Percentiles rank a stretch among this genome's conserved stretches.
phyloP scores from a whole-genome alignment of 192 early-diverging fungal genomes.

The Gryganskiella cystojenkinii region DNA sequence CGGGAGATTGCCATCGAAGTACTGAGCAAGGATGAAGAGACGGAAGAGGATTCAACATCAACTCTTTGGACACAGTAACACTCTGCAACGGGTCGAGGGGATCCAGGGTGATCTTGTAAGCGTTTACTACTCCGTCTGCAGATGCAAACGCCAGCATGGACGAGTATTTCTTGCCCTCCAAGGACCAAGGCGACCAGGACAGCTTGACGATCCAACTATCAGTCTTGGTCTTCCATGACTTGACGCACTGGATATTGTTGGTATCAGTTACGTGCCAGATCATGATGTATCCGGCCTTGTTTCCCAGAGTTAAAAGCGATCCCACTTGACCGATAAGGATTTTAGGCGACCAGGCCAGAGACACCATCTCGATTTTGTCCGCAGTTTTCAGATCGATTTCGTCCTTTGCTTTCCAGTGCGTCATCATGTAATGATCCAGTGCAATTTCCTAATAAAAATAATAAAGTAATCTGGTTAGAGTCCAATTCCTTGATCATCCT shows the following conservation, averaged over 20 bases:
- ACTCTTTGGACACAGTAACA: conserved; percentile 14
- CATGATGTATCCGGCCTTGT: conserved; percentile 32
- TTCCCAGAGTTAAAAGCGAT: conserved; percentile 35
- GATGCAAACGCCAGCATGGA: conserved; percentile 32
- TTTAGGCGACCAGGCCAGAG: conserved; percentile 50
- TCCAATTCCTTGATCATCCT: neutral
- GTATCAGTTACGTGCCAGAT: conserved; percentile 33
- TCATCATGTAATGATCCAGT: conserved; percentile 17
- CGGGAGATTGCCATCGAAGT: conserved; percentile 22
- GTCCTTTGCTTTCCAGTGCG: conserved; percentile 16
- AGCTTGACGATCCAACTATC: conserved; percentile 21
- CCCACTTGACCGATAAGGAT: conserved; percentile 21
- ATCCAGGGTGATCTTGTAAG: conserved; percentile 21
- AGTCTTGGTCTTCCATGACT: conserved; percentile 10
- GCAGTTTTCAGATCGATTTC: conserved; percentile 12
- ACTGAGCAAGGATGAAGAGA: conserved; percentile 25
- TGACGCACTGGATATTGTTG: conserved; percentile 20
- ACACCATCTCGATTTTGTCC: conserved; percentile 28
- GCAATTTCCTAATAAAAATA: conserved; percentile 1
- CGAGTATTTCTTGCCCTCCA: conserved; percentile 5
- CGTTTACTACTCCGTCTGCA: conserved; percentile 27
- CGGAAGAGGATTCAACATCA: neutral
- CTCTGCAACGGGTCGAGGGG: neutral
- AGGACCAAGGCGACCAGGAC: conserved; percentile 43
- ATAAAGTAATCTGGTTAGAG: neutral